Conservation (phyloP, 2,329 filamentous ascomycete species). For the Neocatenulostroma microsporum region DNA sequence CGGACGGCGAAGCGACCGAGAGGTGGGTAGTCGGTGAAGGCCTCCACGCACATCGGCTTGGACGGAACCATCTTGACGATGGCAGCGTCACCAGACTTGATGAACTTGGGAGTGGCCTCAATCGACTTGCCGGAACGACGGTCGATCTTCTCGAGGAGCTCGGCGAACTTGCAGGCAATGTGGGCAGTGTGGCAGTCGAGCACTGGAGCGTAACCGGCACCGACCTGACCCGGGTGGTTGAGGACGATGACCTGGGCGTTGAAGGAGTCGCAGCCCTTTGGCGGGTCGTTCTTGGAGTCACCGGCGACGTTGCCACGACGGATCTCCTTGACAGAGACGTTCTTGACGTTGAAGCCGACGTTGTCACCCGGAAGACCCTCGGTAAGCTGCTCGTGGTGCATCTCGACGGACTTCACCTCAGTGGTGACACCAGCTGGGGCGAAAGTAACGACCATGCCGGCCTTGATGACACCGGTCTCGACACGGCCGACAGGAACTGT, state of each 20-base stretch:
- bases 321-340: conserved; percentile 99
- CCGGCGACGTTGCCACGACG: conserved; percentile 99
- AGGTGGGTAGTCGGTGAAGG: conserved; percentile 99
- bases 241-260: conserved; percentile 99
- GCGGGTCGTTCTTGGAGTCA: conserved; percentile 99
- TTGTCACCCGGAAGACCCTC: conserved; percentile 99
- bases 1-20: conserved; percentile 99
- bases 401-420: conserved; percentile 99
- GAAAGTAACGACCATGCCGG: conserved; percentile 92
- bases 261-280: conserved; percentile 82
- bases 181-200: conserved; percentile 99
- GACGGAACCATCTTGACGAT: conserved; percentile 99
- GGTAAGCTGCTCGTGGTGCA: conserved; percentile 98
- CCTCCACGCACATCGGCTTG: conserved; percentile 99
- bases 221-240: conserved; percentile 99
- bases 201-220: conserved; percentile 97
- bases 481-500: conserved; percentile 99
- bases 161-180: conserved; percentile 99
- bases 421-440: conserved; percentile 98
- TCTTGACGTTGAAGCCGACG: conserved; percentile 99
- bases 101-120: conserved; percentile 92
- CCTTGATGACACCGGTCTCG: conserved; percentile 92
- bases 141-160: conserved; percentile 99
- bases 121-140: conserved; percentile 98
- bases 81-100: conserved; percentile 99